Evolutionary conservation across 2,329 filamentous ascomycete species (phyloP).

Genomic region (Mycogone perniciosa): DNA sequence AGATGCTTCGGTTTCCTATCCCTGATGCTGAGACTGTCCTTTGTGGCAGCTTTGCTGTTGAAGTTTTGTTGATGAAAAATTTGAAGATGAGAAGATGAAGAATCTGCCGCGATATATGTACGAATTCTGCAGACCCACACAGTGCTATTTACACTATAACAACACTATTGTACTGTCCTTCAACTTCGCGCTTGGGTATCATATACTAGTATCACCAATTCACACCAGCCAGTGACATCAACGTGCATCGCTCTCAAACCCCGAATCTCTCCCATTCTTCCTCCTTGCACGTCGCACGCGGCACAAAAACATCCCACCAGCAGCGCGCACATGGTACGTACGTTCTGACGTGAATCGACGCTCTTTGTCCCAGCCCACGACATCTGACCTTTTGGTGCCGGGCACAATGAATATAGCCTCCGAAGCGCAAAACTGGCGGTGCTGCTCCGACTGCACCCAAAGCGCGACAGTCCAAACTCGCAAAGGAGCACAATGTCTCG

Average conservation of each 20-base stretch:
- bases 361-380: neutral
- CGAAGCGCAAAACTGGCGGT: conserved; percentile 44
- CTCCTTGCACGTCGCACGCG: neutral
- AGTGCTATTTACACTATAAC: neutral
- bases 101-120: no score
- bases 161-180: conserved; percentile 11
- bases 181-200: conserved; percentile 3
- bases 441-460: conserved; percentile 25
- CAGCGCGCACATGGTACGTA: conserved; percentile 1
- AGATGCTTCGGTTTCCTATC: no score
- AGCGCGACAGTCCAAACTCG: conserved; percentile 73
- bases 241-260: conserved; percentile 7
- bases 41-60: no score
- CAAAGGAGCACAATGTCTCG: conserved; percentile 82
- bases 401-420: conserved; percentile 34
- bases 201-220: neutral
- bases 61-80: no score
- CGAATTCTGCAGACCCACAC: neutral
- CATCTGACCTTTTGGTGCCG: neutral
- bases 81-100: no score
- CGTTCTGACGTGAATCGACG: neutral
- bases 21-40: no score
- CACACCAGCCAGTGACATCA: conserved; percentile 16
- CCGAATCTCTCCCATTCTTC: neutral
- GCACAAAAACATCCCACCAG: neutral